Evolutionary conservation across 768 basidiomycete species (phyloP).

Genomic region (Tricholoma bakamatsutake): DNA sequence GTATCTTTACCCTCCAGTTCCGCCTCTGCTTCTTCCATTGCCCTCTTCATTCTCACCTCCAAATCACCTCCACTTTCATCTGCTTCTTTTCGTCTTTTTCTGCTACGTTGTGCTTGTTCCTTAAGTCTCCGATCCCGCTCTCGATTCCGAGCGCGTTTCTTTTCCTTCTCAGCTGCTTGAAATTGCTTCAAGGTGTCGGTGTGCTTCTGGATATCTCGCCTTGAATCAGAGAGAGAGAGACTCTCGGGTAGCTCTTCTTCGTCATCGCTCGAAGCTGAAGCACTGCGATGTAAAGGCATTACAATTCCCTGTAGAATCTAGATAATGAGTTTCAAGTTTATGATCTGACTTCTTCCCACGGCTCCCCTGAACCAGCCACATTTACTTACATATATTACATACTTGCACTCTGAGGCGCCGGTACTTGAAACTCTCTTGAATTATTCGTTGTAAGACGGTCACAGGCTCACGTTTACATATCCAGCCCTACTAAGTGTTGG

Average conservation of each 20-base stretch:
- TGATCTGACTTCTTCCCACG: too few species aligned
- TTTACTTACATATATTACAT: too few species aligned
- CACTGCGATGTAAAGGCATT: constrained; percentile 7
- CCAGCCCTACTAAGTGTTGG: too few species aligned
- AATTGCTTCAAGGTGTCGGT: constrained; percentile 10
- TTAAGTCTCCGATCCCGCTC: constrained; percentile 15
- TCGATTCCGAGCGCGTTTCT: constrained; percentile 12
- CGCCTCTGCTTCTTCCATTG: constrained; percentile 15
- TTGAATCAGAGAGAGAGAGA: constrained; percentile 17
- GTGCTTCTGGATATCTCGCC: constrained; percentile 9
- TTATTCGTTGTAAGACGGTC: too few species aligned
- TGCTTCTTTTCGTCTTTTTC: constrained; percentile 5
- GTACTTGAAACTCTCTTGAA: too few species aligned
- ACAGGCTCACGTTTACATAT: too few species aligned
- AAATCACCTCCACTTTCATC: constrained; percentile 6
- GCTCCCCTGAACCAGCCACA: too few species aligned
- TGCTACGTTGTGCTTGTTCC: constrained; percentile 15
- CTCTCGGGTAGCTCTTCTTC: constrained; percentile 16
- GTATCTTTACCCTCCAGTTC: constrained; percentile 20
- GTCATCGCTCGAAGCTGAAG: constrained; percentile 14
- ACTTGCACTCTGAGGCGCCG: too few species aligned
- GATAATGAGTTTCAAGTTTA: too few species aligned
- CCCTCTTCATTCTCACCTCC: constrained; percentile 12
- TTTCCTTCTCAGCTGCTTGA: constrained; percentile 13
- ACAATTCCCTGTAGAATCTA: background rate